phyloP scores from a whole-genome alignment of 2,329 filamentous ascomycete species.

The Scedosporium dehoogii region DNA sequence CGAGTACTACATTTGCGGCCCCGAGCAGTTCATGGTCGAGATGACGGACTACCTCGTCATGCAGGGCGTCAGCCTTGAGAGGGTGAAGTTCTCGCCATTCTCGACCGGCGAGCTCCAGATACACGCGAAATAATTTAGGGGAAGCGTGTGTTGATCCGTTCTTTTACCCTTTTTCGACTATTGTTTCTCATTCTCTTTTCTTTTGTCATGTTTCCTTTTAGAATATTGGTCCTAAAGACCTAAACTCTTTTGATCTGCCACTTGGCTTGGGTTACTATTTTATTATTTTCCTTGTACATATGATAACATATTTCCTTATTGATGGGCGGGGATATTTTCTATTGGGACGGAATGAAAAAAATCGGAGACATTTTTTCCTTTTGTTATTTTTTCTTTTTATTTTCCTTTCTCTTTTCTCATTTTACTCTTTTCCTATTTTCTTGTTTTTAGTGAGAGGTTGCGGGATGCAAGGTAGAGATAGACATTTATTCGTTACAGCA shows the following conservation, averaged over 20 bases:
- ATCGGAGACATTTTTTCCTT: background rate
- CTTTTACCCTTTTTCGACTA: background rate
- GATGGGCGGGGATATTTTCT: background rate
- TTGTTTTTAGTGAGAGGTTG: background rate
- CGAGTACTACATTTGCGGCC: constrained; percentile 46
- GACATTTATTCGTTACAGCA: background rate
- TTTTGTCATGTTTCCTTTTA: background rate
- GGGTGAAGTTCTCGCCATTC: constrained; percentile 37
- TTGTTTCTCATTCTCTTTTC: background rate
- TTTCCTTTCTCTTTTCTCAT: too few relatives aligned
- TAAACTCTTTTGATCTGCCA: too few relatives aligned
- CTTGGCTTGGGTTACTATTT: background rate
- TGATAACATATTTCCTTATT: background rate
- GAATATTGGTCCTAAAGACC: background rate
- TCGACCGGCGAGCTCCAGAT: constrained; percentile 33
- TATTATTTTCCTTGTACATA: background rate
- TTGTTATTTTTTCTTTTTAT: background rate
- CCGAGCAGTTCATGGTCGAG: constrained; percentile 44
- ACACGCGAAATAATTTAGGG: constrained; percentile 12
- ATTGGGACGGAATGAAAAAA: background rate
- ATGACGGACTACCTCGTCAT: constrained; percentile 32
- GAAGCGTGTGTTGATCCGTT: background rate
- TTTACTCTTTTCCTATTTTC: background rate
- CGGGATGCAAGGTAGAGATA: background rate
- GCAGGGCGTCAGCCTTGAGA: constrained; percentile 25